phyloP scores from a whole-genome alignment of 768 basidiomycete genomes.

The Suillus placidus region DNA sequence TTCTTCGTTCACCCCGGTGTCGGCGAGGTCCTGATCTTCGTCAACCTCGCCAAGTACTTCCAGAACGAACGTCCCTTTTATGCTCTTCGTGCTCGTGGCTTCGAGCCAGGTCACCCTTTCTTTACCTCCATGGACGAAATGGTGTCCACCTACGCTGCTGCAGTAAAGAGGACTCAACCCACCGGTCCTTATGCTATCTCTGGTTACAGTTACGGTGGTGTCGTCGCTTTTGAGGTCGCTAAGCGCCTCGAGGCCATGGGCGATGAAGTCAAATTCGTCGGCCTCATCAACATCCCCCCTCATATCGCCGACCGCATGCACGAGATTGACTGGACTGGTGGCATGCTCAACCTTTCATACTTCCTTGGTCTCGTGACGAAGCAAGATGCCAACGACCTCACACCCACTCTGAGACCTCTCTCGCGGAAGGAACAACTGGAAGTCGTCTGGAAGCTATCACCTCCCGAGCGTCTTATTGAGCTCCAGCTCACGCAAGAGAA shows the following conservation, averaged over 20 bases:
- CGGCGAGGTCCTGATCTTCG: slow-evolving; percentile 43
- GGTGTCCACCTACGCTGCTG: slow-evolving; percentile 39
- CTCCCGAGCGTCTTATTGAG: slow-evolving; percentile 24
- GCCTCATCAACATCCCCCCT: slow-evolving; percentile 46
- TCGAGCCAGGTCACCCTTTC: slow-evolving; percentile 41
- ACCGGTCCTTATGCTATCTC: slow-evolving; percentile 45
- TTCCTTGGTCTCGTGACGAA: slow-evolving; percentile 39
- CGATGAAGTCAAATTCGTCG: slow-evolving; percentile 41
- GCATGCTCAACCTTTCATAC: slow-evolving; percentile 41
- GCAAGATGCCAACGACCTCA: slow-evolving; percentile 21
- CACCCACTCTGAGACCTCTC: slow-evolving; percentile 17
- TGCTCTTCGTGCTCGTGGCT: slow-evolving; percentile 47
- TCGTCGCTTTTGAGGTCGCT: slow-evolving; percentile 46
- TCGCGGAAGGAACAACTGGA: slow-evolving; percentile 25
- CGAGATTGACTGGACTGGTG: slow-evolving; percentile 43
- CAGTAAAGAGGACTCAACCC: slow-evolving; percentile 37
- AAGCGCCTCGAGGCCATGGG: slow-evolving; percentile 40
- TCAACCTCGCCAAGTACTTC: slow-evolving; percentile 43
- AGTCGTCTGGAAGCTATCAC: slow-evolving; percentile 21
- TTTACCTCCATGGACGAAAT: slow-evolving; percentile 44
- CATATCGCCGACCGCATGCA: slow-evolving; percentile 44
- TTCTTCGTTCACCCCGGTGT: slow-evolving; percentile 48
- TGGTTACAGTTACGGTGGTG: slow-evolving; percentile 51
- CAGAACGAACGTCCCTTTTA: slow-evolving; percentile 45
- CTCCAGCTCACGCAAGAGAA: slow-evolving; percentile 26